These are phyloP conservation scores for Blumeria graminis DNA, from an alignment of 2,329 filamentous ascomycete species.

Conservation along the genomic window DNA sequence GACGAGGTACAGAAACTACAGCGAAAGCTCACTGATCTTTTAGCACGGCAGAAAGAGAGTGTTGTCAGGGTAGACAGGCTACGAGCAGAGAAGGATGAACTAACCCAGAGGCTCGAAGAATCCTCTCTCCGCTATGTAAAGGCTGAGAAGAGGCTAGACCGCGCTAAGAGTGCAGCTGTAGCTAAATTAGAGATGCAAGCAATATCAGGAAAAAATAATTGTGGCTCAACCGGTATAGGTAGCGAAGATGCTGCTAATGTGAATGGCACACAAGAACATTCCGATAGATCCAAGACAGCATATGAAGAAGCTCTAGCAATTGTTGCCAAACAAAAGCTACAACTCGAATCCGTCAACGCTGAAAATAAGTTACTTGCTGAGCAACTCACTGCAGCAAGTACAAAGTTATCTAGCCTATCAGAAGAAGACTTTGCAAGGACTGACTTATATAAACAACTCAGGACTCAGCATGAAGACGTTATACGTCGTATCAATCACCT, in stretches of 20 bases:
- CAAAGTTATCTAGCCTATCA: conserved; percentile 43
- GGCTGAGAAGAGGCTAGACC: conserved; percentile 83
- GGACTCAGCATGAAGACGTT: conserved; percentile 73
- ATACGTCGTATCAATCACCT: conserved; percentile 80
- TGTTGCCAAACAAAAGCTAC: conserved; percentile 65
- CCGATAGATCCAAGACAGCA: conserved; percentile 46
- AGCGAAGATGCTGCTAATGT: conserved; percentile 18
- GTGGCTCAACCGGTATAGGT: conserved; percentile 17
- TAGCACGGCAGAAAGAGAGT: conserved; percentile 65
- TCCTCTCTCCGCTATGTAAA: conserved; percentile 83
- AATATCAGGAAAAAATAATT: conserved; percentile 34
- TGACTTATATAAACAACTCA: conserved; percentile 80
- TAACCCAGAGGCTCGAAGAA: conserved; percentile 67
- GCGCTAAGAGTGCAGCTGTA: conserved; percentile 68
- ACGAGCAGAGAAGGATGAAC: conserved; percentile 54
- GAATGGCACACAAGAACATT: conserved; percentile 28
- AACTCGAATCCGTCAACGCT: conserved; percentile 52
- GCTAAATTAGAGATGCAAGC: conserved; percentile 83
- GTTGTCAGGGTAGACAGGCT: conserved; percentile 53
- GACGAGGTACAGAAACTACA: conserved; percentile 53
- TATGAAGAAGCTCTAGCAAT: conserved; percentile 57
- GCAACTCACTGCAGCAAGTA: conserved; percentile 52
- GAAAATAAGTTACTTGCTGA: conserved; percentile 54
- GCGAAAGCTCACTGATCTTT: conserved; percentile 44
- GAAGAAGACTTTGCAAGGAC: conserved; percentile 90